A percentile compares a stretch with the other conserved stretches of the same genome.
These are phyloP conservation scores for Hyphopichia pseudoburtonii DNA, from an alignment of 1,139 yeast genomes.

Conservation along the genomic window DNA sequence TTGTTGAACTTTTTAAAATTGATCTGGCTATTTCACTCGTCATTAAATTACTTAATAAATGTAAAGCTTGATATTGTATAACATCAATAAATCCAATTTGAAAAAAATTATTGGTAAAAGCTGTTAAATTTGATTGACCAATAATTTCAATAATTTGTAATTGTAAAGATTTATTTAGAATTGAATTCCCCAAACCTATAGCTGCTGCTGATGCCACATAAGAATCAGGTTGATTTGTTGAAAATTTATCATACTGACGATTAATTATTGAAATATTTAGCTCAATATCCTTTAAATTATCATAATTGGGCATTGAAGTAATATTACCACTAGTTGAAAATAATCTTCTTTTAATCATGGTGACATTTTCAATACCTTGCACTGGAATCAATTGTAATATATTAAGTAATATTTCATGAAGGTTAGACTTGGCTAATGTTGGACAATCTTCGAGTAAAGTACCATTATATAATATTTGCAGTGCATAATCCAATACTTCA, in stretches of 20 bases:
- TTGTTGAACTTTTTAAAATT: constrained; percentile 10
- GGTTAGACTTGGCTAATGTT: neutral
- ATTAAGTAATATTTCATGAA: neutral
- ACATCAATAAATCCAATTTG: constrained; percentile 30
- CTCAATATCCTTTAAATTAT: constrained; percentile 14
- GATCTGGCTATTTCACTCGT: constrained; percentile 13
- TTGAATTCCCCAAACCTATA: constrained; percentile 33
- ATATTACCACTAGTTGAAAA: constrained; percentile 40
- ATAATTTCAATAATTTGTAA: constrained; percentile 14
- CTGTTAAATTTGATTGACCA: constrained; percentile 7
- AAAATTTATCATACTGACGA: neutral
- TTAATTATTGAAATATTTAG: constrained; percentile 4
- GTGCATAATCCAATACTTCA: constrained; percentile 8
- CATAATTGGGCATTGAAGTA: constrained; percentile 27
- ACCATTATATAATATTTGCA: constrained; percentile 16
- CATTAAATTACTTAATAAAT: constrained; percentile 34
- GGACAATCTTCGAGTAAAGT: constrained; percentile 18
- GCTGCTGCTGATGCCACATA: constrained; percentile 11
- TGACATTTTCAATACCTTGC: constrained; percentile 8
- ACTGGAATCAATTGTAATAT: neutral
- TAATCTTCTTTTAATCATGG: constrained; percentile 24
- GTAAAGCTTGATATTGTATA: constrained; percentile 40
- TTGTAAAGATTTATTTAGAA: constrained; percentile 20
- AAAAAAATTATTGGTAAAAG: constrained; percentile 23
- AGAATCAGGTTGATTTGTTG: neutral